Percentiles rank a stretch among this genome's conserved stretches.
These are phyloP conservation scores for Cyberlindnera saturnus DNA, from an alignment of 805 yeast genomes.

Conservation along the genomic window DNA sequence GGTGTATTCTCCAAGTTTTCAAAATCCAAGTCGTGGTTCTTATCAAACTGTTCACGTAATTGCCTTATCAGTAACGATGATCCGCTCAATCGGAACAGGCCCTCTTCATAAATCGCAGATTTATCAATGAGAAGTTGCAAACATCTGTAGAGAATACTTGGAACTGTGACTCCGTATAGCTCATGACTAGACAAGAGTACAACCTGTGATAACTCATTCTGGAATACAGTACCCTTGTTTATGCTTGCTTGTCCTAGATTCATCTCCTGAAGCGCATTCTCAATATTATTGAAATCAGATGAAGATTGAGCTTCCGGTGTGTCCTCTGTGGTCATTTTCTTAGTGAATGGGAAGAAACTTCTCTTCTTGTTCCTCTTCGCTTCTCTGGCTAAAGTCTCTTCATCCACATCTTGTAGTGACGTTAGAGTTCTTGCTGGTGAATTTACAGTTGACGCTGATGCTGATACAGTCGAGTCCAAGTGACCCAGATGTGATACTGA, in stretches of 20 bases:
- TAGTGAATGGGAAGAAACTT: slow-evolving; percentile 54
- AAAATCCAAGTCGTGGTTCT: slow-evolving; percentile 62
- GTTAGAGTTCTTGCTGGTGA: neutral
- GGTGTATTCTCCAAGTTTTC: slow-evolving; percentile 32
- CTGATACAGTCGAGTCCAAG: neutral
- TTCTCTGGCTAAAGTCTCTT: slow-evolving; percentile 25
- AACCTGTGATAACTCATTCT: slow-evolving; percentile 52
- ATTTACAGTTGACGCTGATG: neutral
- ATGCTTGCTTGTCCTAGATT: slow-evolving; percentile 12
- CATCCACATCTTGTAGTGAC: slow-evolving; percentile 7
- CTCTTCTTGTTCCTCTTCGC: slow-evolving; percentile 45
- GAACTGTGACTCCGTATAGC: slow-evolving; percentile 41
- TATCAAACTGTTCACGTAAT: slow-evolving; percentile 65
- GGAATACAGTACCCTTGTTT: slow-evolving; percentile 44
- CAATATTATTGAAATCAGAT: slow-evolving; percentile 19
- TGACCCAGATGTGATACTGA: neutral
- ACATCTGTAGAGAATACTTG: slow-evolving; percentile 75
- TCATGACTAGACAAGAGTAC: slow-evolving; percentile 44
- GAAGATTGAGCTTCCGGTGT: neutral
- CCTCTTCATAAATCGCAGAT: slow-evolving; percentile 80
- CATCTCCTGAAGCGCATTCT: slow-evolving; percentile 26
- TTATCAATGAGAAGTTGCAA: slow-evolving; percentile 57
- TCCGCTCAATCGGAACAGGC: slow-evolving; percentile 87
- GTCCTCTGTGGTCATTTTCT: slow-evolving; percentile 19
- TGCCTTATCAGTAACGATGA: slow-evolving; percentile 70